Evolutionary conservation across 805 yeast species (phyloP).

Genomic region (Metschnikowia koreensis): DNA sequence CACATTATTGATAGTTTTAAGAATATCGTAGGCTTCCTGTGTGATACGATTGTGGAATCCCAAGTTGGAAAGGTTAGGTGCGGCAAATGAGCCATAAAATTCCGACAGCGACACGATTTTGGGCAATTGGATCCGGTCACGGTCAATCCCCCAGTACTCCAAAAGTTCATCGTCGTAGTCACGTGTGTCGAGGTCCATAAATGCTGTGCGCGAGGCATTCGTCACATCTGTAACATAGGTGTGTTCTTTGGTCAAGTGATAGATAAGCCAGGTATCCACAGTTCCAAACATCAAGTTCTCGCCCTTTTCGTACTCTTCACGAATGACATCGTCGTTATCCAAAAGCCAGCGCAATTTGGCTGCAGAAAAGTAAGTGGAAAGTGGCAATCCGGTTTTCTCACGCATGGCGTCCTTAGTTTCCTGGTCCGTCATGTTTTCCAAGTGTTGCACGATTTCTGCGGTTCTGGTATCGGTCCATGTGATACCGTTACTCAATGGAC

Average conservation of each 20-base stretch:
- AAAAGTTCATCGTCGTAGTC: constrained; percentile 76
- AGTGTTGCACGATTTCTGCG: constrained; percentile 61
- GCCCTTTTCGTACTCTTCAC: constrained; percentile 68
- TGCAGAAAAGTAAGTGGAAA: constrained; percentile 89
- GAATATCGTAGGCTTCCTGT: constrained; percentile 49
- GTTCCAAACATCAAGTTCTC: constrained; percentile 87
- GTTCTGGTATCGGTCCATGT: constrained; percentile 97
- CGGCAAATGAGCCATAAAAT: constrained; percentile 66
- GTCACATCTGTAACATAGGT: constrained; percentile 82
- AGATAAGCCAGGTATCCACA: constrained; percentile 90
- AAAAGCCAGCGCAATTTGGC: constrained; percentile 87
- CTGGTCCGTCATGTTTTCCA: constrained; percentile 52
- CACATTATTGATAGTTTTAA: constrained; percentile 50
- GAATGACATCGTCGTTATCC: constrained; percentile 69
- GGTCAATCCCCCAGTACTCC: constrained; percentile 77
- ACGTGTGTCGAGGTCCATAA: constrained; percentile 75
- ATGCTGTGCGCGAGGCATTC: constrained; percentile 87
- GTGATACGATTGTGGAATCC: constrained; percentile 54
- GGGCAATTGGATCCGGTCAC: constrained; percentile 63
- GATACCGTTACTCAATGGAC: constrained; percentile 81
- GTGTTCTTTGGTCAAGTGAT: constrained; percentile 70
- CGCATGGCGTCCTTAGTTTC: constrained; percentile 57
- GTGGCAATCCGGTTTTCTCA: constrained; percentile 76
- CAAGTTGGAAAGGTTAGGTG: constrained; percentile 55
- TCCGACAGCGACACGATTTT: constrained; percentile 77